A percentile compares a stretch with the other conserved stretches of the same genome.
Conservation (phyloP, 495 filamentous ascomycete species). For the Penicillium turbatum region DNA sequence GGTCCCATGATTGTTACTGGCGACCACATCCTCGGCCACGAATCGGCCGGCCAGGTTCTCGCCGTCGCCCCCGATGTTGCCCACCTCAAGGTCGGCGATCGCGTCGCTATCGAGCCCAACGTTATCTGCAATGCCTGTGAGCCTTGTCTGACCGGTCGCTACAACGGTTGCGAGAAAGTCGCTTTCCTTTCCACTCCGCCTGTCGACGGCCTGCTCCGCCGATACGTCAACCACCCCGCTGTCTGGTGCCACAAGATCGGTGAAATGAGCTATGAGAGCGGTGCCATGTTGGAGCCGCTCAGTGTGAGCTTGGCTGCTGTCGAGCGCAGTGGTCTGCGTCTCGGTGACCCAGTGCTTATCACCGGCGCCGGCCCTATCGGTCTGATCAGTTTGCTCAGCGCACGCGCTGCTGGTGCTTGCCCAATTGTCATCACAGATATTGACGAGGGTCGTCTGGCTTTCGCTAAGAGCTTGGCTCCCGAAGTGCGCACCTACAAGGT, state of each 20-base stretch:
- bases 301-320: conserved; percentile 81
- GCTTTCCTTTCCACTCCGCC: conserved; percentile 85
- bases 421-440: conserved; percentile 92
- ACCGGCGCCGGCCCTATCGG: conserved; percentile 92
- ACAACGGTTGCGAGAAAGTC: conserved; percentile 86
- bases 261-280: conserved; percentile 82
- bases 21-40: conserved; percentile 88
- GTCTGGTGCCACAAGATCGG: conserved; percentile 92
- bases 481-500: conserved; percentile 75
- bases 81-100: conserved; percentile 71
- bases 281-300: conserved; percentile 81
- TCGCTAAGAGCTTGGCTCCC: conserved; percentile 75
- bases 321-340: conserved; percentile 68
- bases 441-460: conserved; percentile 73
- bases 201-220: conserved; percentile 78
- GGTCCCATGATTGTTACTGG: conserved; percentile 88
- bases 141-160: conserved; percentile 83
- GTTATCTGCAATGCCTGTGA: conserved; percentile 85
- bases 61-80: conserved; percentile 74
- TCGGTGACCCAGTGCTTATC: conserved; percentile 80
- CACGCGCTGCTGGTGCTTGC: conserved; percentile 74
- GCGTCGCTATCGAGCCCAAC: conserved; percentile 87
- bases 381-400: conserved; percentile 77
- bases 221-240: conserved; percentile 90
- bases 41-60: conserved; percentile 80